Evolutionary conservation across 1,284 basidiomycete genomes (phyloP).

Genomic region (Papiliotrema nemorosa): DNA sequence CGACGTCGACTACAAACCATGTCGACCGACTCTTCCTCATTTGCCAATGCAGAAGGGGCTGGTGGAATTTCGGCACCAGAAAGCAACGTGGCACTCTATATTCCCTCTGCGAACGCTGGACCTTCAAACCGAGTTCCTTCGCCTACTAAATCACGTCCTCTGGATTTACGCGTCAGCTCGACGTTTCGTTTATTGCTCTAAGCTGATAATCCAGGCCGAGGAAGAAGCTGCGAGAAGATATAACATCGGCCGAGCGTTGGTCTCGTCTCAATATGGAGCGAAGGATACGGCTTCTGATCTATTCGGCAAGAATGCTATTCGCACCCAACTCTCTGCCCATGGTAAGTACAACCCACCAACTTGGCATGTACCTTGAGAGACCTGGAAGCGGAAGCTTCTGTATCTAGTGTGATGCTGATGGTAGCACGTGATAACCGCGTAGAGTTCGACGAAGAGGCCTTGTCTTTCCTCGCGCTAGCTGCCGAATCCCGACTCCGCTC

Average conservation of each 20-base stretch:
- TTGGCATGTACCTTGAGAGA: too few species aligned
- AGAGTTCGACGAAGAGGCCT: slow-evolving; percentile 35
- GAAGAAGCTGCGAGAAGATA: slow-evolving; percentile 38
- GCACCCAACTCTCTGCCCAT: slow-evolving; percentile 16
- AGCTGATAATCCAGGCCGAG: slow-evolving; percentile 24
- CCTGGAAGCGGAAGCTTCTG: too few species aligned
- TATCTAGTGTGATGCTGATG: slow-evolving; percentile 2
- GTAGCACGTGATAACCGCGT: slow-evolving; percentile 31
- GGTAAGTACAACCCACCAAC: too few species aligned
- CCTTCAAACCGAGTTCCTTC: too few species aligned
- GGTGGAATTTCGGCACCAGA: too few species aligned
- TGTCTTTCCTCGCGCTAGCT: slow-evolving; percentile 38
- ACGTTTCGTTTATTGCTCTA: too few species aligned
- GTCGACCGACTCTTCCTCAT: too few species aligned
- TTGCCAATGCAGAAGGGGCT: too few species aligned
- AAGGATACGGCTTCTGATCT: slow-evolving; percentile 30
- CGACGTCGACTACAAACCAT: too few species aligned
- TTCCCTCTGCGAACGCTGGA: too few species aligned
- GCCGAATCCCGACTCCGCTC: slow-evolving; percentile 38
- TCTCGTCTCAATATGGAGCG: slow-evolving; percentile 2
- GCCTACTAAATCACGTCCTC: neutral
- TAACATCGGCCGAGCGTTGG: slow-evolving; percentile 17
- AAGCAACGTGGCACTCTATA: too few species aligned
- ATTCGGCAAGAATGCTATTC: slow-evolving; percentile 28
- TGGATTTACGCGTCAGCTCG: neutral